Evolutionary conservation across 148 eudicot genomes (phyloP).

Genomic region (Persicaria tinctoria): DNA sequence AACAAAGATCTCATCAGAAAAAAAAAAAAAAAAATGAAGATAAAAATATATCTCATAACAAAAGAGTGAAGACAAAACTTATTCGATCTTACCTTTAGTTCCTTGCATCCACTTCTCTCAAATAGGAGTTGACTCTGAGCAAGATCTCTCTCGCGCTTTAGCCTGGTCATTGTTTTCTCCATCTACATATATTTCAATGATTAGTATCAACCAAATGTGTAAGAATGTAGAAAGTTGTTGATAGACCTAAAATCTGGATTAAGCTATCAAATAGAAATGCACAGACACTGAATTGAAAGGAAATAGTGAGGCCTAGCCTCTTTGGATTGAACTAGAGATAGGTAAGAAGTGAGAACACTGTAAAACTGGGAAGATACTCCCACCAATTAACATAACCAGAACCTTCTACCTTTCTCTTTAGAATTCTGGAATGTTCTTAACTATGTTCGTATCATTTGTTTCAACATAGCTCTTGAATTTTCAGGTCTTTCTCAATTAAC

Average conservation of each 20-base stretch:
- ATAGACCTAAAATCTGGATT: background rate
- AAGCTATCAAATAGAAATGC: no score
- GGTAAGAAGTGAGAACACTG: no score
- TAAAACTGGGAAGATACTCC: no score
- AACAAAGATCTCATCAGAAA: background rate
- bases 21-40: background rate
- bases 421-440: no score
- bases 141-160: constrained; percentile 68
- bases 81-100: constrained; percentile 48
- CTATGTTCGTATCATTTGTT: no score
- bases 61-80: background rate
- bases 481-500: constrained; percentile 64
- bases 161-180: constrained; percentile 85
- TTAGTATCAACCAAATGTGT: background rate
- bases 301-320: no score
- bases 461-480: constrained; percentile 67
- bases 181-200: constrained; percentile 33
- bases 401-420: no score
- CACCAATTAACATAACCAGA: no score
- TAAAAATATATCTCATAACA: constrained; percentile 2
- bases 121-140: constrained; percentile 68
- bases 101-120: constrained; percentile 66
- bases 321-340: no score
- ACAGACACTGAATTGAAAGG: no score
- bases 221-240: background rate